Base-by-base conservation (phyloP, 164 flowering plant genomes). In the Hamamelis virginiana region DNA sequence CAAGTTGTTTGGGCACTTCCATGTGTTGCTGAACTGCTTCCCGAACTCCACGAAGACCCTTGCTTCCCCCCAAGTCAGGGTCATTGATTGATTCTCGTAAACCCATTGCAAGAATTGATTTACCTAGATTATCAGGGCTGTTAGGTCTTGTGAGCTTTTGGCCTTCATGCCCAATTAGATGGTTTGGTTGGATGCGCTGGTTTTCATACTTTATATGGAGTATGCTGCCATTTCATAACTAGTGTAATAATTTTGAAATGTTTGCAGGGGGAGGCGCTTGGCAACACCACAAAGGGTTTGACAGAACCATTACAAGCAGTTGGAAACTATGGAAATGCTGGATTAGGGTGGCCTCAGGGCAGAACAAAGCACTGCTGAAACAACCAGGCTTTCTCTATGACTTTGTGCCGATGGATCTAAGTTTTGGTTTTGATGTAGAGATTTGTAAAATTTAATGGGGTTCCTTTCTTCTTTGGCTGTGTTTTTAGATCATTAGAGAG, bases 321-420 rank as follows among this genome's bases (percentile, higher is more conserved):
- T 67, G 89, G 94, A 27, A 92, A 94, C 76, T 81, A 84, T 69
- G 98, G 98, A 38, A 79, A 64, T 76, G 88, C 95, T 53, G 96
- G 98, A 28, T 51, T 92, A 28, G 98, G 97, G 9, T 94, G 92
- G 95, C 76, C 69, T 59, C 77, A 62, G 16, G 27, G 65, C n/a
- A 74, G 72, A 72, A 74, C 56, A 38, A 62, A 65, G 44, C 65
- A 18, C 45, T 16, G 8, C 10, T 72, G 71, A 80, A 66, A 46
- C 65, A 45, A 43, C 12, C 0, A 1, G 25, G 14, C 23, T 9
- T 19, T 22, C 16, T 19, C 11, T 53, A 33, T 33, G 41, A 33
- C 2, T 33, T 33, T 33, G 41, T 33, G 41, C 41, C 41, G 6
- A 2, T 33, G 41, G 41, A 6, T 33, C 6, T 33, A 33, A 2